These are phyloP conservation scores for Paspalum vaginatum DNA, from an alignment of 176 grass and related monocot species.

Conservation along the genomic window DNA sequence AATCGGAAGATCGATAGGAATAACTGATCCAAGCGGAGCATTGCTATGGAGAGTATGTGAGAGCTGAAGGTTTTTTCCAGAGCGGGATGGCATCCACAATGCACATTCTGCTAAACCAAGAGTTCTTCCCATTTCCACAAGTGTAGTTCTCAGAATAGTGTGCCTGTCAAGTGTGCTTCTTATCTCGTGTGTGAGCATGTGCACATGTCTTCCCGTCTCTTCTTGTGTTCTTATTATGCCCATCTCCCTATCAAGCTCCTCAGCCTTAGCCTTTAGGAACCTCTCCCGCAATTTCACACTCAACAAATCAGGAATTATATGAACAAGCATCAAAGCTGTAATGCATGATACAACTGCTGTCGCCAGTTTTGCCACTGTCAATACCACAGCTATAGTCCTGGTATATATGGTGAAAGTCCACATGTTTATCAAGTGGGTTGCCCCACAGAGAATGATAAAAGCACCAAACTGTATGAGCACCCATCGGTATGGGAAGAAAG, in stretches of 20 bases:
- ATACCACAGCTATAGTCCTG: constrained; percentile 60
- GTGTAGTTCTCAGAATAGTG: constrained; percentile 82
- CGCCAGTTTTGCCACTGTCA: constrained; percentile 62
- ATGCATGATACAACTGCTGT: constrained; percentile 84
- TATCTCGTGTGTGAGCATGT: constrained; percentile 96
- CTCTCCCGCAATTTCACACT: constrained; percentile 76
- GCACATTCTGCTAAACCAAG: constrained; percentile 78
- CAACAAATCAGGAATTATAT: constrained; percentile 85
- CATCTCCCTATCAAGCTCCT: constrained; percentile 86
- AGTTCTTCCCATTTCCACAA: constrained; percentile 75
- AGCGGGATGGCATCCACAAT: constrained; percentile 78
- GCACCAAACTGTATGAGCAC: constrained; percentile 90
- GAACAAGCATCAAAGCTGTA: constrained; percentile 87
- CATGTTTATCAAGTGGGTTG: constrained; percentile 81
- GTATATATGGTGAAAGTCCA: constrained; percentile 76
- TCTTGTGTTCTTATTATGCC: constrained; percentile 74
- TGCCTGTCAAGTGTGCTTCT: constrained; percentile 86
- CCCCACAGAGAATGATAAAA: constrained; percentile 88
- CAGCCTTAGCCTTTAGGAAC: constrained; percentile 74
- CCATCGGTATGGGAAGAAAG: constrained; percentile 81
- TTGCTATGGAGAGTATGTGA: constrained; percentile 66
- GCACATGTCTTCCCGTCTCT: constrained; percentile 79
- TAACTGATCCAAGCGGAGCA: constrained; percentile 39
- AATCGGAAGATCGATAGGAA: constrained; percentile 62
- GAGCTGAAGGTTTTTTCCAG: constrained; percentile 63